These are phyloP conservation scores for Apodospora peruviana DNA, from an alignment of 495 filamentous ascomycete species.

Conservation along the genomic window DNA sequence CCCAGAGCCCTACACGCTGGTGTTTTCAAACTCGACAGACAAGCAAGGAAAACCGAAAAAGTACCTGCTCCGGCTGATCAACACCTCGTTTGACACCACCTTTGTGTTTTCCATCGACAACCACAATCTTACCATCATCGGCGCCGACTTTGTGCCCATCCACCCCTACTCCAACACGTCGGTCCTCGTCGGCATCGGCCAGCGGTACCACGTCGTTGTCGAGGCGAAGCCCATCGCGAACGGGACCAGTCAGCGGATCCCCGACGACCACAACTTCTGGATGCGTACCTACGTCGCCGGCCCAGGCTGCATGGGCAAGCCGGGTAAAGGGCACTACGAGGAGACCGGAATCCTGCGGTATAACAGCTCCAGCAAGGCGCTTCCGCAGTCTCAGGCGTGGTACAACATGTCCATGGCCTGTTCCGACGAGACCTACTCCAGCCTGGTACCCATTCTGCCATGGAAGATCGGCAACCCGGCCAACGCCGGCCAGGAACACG, in stretches of 20 bases:
- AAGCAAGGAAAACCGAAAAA: too few relatives aligned
- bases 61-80: too few relatives aligned
- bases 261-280: conserved; percentile 47
- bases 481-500: not conserved
- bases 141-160: conserved; percentile 40
- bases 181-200: conserved; percentile 23
- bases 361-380: not conserved
- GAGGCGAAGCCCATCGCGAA: too few relatives aligned
- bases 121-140: conserved; percentile 41
- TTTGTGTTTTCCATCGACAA: conserved; percentile 48
- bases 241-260: conserved; percentile 20
- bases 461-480: conserved; percentile 11
- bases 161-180: conserved; percentile 33
- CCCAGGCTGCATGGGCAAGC: conserved; percentile 6
- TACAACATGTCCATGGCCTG: conserved; percentile 7
- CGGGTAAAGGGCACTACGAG: conserved; percentile 12
- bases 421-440: conserved; percentile 9
- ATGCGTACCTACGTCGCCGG: conserved; percentile 1
- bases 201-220: conserved; percentile 61
- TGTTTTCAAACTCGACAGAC: too few relatives aligned
- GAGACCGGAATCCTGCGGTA: conserved; percentile 1
- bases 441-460: conserved; percentile 1
- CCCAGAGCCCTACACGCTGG: too few relatives aligned
- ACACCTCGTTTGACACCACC: too few relatives aligned
- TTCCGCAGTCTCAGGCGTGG: conserved; percentile 9